Base-by-base conservation (phyloP, 164 flowering plant species). In the Cinnamomum chago region DNA sequence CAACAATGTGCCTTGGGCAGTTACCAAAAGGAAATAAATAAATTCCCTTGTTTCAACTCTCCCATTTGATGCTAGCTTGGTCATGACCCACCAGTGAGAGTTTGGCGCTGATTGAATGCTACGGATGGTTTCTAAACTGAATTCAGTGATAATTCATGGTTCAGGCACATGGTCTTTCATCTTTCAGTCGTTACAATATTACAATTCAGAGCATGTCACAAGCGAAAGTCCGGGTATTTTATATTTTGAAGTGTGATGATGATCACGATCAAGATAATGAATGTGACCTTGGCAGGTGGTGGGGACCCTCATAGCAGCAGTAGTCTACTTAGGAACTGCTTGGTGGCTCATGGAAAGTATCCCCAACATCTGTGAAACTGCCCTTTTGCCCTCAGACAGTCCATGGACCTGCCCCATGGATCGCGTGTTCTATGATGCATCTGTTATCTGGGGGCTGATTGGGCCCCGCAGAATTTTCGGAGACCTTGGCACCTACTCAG, bases 271-370 rank as follows among this genome's bases (percentile, higher is more conserved):
- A 67, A 67, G 47, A 40, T 40, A 7, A 40, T 40, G 47, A 60
- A n/a, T 33, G 33, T 13, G 14, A 67, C 20, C 58, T 80, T 55
- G n/a, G 58, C 80, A 90, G 93, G 82, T 94, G 15, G 91, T 89
- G 33, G 97, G 98, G 9, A 90, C 95, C 0, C 66, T 94, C 2
- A 80, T 94, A 60, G 86, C 98, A 0, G 79, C 76, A 11, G 2
- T 88, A 0, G 92, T 88, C 5, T 88, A 94, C 86, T 70, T 89
- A 64, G 86, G 82, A 22, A 91, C 94, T 1, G 97, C 95, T 30
- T 94, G 98, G 97, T 92, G 94, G 95, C 86, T 94, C 40, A 83
- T 94, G 88, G 91, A 85, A 27, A 80, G 82, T 28, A 90, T 94
- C 72, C 82, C 91, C 0, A 78, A 87, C 79, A 83, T 94, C 1